These are phyloP conservation scores for Gossypium australe DNA, from an alignment of 345 rosid species.

Conservation along the genomic window DNA sequence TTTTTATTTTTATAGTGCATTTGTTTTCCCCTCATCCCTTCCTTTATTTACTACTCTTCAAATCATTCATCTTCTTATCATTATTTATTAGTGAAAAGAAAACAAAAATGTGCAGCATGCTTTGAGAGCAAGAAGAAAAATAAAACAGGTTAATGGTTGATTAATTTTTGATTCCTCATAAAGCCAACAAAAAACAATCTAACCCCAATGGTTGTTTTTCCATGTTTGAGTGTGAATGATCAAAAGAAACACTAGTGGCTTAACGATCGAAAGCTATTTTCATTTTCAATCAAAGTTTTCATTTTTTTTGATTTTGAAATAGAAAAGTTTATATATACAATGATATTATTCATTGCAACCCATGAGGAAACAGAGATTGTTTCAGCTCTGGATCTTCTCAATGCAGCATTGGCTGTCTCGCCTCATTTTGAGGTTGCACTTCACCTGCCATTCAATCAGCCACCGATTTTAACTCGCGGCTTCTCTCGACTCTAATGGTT, in stretches of 20 bases:
- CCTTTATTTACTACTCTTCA: slow-evolving; percentile 18
- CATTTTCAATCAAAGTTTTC: neutral
- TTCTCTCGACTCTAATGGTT: no score
- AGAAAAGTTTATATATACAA: neutral
- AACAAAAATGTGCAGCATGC: slow-evolving; percentile 21
- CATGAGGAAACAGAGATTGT: slow-evolving; percentile 54
- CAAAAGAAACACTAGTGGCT: slow-evolving; percentile 73
- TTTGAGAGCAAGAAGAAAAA: slow-evolving; percentile 12
- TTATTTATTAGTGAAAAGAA: slow-evolving; percentile 11
- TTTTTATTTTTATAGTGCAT: neutral
- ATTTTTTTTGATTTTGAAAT: neutral
- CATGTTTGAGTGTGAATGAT: slow-evolving; percentile 27
- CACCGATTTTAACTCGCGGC: no score
- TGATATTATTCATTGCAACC: slow-evolving; percentile 33
- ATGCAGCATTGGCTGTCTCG: slow-evolving; percentile 63
- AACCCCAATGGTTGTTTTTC: slow-evolving; percentile 39
- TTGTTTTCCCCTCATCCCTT: neutral
- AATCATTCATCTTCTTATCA: slow-evolving; percentile 22
- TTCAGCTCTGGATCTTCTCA: slow-evolving; percentile 61
- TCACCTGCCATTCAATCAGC: no score
- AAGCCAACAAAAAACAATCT: neutral
- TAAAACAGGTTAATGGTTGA: slow-evolving; percentile 16
- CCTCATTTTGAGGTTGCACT: slow-evolving; percentile 63
- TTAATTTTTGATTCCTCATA: slow-evolving; percentile 16
- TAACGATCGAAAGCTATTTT: slow-evolving; percentile 61